Evolutionary conservation across 176 grass and related monocot genomes (phyloP).

Genomic region (Ampelocalamus luodianensis): DNA sequence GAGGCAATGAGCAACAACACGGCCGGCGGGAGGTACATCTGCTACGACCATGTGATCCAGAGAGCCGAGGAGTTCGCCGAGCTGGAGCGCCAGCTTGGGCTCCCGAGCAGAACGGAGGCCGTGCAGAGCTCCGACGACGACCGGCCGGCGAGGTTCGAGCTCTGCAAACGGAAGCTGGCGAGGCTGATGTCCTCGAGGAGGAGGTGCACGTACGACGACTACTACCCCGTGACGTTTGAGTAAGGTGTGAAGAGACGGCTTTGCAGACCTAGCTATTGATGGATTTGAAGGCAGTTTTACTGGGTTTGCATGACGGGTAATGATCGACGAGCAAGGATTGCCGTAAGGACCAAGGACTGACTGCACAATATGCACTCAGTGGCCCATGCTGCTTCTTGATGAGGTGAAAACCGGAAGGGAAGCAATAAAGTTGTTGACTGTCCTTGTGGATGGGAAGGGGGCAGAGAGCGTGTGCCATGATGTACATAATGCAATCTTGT

Average conservation of each 20-base stretch:
- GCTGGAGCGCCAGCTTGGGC: conserved; percentile 82
- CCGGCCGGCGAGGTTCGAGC: conserved; percentile 67
- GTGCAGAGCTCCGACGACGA: conserved; percentile 38
- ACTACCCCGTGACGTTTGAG: conserved; percentile 56
- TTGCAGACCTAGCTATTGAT: neutral
- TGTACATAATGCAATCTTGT: conserved; percentile 20
- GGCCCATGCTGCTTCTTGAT: neutral
- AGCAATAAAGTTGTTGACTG: neutral
- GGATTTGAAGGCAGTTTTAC: neutral
- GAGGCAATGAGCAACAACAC: conserved; percentile 79
- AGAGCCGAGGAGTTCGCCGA: conserved; percentile 68
- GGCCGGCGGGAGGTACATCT: conserved; percentile 87
- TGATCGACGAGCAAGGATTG: neutral
- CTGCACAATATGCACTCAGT: neutral
- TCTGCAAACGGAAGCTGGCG: conserved; percentile 76
- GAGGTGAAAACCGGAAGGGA: neutral
- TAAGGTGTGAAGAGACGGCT: neutral
- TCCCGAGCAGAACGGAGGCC: conserved; percentile 46
- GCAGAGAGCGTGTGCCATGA: neutral
- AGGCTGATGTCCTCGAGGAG: conserved; percentile 64
- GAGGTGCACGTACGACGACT: conserved; percentile 79
- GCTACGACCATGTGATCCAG: conserved; percentile 80
- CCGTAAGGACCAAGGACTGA: neutral
- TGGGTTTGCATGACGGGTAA: neutral
- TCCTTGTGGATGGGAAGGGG: conserved; percentile 1